Conservation (phyloP, 2,329 filamentous ascomycete genomes). For the Knufia petricola region DNA sequence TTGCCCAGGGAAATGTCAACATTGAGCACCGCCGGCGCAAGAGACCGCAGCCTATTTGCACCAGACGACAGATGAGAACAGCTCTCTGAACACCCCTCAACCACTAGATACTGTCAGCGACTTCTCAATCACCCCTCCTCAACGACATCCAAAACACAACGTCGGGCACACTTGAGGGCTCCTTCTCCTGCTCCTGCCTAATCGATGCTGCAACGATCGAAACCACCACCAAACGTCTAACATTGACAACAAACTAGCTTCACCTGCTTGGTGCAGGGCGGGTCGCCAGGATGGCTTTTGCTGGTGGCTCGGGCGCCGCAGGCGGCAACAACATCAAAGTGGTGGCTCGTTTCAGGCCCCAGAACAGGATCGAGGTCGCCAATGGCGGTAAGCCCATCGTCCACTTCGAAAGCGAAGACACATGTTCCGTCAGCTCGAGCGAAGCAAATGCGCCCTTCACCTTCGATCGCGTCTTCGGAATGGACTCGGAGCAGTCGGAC, state of each 20-base stretch:
- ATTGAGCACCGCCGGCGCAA: neutral
- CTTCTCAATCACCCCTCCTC: too few species aligned
- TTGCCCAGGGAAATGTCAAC: neutral
- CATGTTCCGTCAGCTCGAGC: conserved; percentile 63
- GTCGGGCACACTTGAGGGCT: too few species aligned
- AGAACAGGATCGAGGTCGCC: conserved; percentile 87
- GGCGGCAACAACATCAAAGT: conserved; percentile 54
- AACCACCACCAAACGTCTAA: neutral
- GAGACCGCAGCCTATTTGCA: neutral
- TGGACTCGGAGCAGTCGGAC: conserved; percentile 79
- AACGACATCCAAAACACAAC: too few species aligned
- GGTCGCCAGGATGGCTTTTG: conserved; percentile 15
- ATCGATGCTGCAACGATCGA: neutral
- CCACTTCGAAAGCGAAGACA: conserved; percentile 76
- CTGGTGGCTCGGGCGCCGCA: conserved; percentile 25
- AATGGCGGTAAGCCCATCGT: conserved; percentile 90
- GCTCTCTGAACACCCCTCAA: too few species aligned
- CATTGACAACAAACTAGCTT: neutral
- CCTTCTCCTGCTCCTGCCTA: neutral
- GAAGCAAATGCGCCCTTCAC: conserved; percentile 82
- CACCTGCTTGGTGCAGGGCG: conserved; percentile 1
- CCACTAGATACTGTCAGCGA: too few species aligned
- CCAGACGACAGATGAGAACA: too few species aligned
- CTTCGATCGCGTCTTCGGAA: conserved; percentile 95
- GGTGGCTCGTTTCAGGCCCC: conserved; percentile 92